phyloP scores from a whole-genome alignment of 2,329 filamentous ascomycete species.

The Fusarium penzigii region DNA sequence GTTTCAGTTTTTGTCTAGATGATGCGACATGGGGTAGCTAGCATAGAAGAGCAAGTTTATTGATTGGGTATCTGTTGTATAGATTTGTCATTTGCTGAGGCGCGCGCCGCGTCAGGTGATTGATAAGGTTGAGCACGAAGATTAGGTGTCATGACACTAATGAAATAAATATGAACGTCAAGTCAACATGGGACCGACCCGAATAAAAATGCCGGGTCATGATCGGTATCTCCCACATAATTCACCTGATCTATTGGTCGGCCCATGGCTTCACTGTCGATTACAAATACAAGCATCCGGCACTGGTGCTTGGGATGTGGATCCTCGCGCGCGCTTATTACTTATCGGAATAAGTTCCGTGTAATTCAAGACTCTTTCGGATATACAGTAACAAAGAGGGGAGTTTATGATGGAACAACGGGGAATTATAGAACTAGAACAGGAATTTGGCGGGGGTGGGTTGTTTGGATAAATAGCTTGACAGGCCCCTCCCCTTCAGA shows the following conservation, averaged over 20 bases:
- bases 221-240: no score
- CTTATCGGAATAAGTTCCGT: constrained; percentile 19
- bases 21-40: background rate
- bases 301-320: constrained; percentile 4
- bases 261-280: constrained; percentile 1
- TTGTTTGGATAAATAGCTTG: background rate
- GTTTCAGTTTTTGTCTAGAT: constrained; percentile 39
- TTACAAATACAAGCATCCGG: constrained; percentile 15
- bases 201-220: no score
- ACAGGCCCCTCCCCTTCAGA: background rate
- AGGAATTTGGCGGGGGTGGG: background rate
- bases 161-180: no score
- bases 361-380: no score
- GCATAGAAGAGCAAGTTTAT: no score
- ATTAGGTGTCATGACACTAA: no score
- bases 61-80: no score
- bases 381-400: background rate
- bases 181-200: no score
- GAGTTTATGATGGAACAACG: background rate
- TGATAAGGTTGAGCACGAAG: no score
- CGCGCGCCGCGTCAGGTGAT: no score
- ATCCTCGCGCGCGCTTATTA: constrained; percentile 33
- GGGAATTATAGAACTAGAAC: background rate
- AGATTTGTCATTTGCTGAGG: no score
- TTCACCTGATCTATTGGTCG: background rate